Percentiles rank a stretch among this genome's conserved stretches.
Evolutionary conservation across 2,329 filamentous ascomycete species (phyloP).

Genomic region (Stagonosporopsis rhizophila): DNA sequence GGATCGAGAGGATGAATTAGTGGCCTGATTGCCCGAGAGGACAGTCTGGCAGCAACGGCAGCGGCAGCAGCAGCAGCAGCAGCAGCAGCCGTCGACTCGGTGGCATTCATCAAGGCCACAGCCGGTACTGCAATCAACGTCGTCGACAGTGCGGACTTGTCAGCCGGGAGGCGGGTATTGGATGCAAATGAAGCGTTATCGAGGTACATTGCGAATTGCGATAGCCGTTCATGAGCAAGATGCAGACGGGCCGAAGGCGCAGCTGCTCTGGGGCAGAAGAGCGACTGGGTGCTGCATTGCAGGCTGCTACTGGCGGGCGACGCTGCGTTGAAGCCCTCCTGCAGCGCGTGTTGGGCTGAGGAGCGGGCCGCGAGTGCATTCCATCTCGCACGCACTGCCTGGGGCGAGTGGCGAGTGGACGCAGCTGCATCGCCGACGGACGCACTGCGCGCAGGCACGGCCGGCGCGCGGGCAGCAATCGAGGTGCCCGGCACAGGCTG

Average conservation of each 20-base stretch:
- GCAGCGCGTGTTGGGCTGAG: slow-evolving; percentile 3
- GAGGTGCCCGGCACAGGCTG: slow-evolving; percentile 3
- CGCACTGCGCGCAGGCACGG: not conserved
- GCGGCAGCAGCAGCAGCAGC: no score
- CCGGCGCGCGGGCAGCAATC: not conserved
- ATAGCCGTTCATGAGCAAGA: slow-evolving; percentile 5
- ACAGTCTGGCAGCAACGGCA: no score
- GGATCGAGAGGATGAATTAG: not conserved
- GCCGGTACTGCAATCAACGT: slow-evolving; percentile 9
- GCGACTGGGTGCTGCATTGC: not conserved
- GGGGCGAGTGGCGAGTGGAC: not conserved
- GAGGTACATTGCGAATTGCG: slow-evolving; percentile 16
- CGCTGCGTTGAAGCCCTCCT: not conserved
- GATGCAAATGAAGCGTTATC: slow-evolving; percentile 15
- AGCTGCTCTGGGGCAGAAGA: not conserved
- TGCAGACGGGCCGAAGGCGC: slow-evolving; percentile 9
- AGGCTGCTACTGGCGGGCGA: no score
- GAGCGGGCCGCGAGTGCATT: slow-evolving; percentile 15
- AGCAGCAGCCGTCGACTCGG: not conserved
- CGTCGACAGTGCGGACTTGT: not conserved
- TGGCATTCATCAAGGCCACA: slow-evolving; percentile 3
- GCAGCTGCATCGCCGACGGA: not conserved
- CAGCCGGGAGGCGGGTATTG: slow-evolving; percentile 8
- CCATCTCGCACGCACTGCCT: not conserved
- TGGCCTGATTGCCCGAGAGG: no score